A percentile compares a stretch with the other conserved stretches of the same genome.
These are phyloP conservation scores for Galerina marginata DNA, from an alignment of 768 basidiomycete species.

Conservation along the genomic window DNA sequence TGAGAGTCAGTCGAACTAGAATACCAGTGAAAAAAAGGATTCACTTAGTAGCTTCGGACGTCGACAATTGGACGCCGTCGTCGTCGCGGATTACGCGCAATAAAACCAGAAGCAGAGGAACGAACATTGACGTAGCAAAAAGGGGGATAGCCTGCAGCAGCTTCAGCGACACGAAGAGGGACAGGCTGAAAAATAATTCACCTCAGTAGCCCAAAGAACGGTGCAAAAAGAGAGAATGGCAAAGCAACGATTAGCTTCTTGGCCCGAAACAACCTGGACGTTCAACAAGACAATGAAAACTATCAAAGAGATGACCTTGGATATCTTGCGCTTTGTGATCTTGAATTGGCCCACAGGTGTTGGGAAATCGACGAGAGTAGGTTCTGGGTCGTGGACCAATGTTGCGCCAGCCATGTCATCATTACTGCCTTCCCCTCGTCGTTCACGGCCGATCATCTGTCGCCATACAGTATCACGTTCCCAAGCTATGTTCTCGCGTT, in stretches of 20 bases:
- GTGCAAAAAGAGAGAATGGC: conserved; percentile 91
- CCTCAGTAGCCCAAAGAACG: conserved; percentile 96
- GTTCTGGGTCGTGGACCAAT: conserved; percentile 48
- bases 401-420: conserved; percentile 48
- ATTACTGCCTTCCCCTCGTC: conserved; percentile 59
- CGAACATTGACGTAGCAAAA: conserved; percentile 93
- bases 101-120: conserved; percentile 89
- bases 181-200: conserved; percentile 35
- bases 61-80: conserved; percentile 57
- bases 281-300: conserved; percentile 70
- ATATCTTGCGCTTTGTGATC: conserved; percentile 67
- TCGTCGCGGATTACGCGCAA: conserved; percentile 74
- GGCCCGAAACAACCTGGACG: conserved; percentile 58
- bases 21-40: conserved; percentile 30
- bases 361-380: conserved; percentile 55
- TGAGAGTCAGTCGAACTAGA: conserved; percentile 10
- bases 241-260: conserved; percentile 86
- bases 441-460: conserved; percentile 88
- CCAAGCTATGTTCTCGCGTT: conserved; percentile 94
- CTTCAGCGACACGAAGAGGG: neutral
- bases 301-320: conserved; percentile 57
- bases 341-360: conserved; percentile 73
- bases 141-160: conserved; percentile 86
- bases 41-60: conserved; percentile 83
- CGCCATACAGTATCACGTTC: conserved; percentile 98